Evolutionary conservation across 2,329 filamentous ascomycete genomes (phyloP), one percentile per base, ranked within the genome.

Genomic region (Metarhizium anisopliae): DNA sequence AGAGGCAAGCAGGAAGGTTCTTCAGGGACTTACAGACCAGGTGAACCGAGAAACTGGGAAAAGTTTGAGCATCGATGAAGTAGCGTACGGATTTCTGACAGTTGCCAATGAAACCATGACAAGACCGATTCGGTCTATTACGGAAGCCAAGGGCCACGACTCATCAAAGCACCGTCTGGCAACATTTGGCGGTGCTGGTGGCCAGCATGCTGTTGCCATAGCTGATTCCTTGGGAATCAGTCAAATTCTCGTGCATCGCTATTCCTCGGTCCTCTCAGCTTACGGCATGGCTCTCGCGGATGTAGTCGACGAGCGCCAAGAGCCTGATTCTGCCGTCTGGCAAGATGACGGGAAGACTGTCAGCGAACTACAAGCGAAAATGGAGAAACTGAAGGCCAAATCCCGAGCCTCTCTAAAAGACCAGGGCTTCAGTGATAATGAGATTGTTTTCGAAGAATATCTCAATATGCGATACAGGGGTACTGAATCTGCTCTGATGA

Each of bases 401-500:
- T 92, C 90, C 0, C 80, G 76, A 0, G 73, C 77, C 18, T 82
- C 83, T 0, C 74, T 96, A 4, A 75, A 77, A 25, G 85, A 87
- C 2, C 92, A 96, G 70, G 92, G 91, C 0, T 96, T 96, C 65
- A 75, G 79, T 1, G 82, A 88, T 47, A 73, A 81, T 5, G 83
- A 89, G 36, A 89, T 96, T 29, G 79, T 85, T 0, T 95, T 93
- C 64, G 91, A 96, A 67, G 89, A 95, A 67, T 96, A 96, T 65
- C 81, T 97, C 56, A 96, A 96, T 67, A 91, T 96, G 86, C 79
- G 92, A 56, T 96, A 96, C 65, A 83, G 90, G 40, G 91, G 91
- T 11, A 96, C 91, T 0, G 91, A 96, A 67, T 95, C 90, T 7
- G 89, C 91, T 1, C 78, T 96, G 47, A 96, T 96, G 91, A 83